Base-by-base conservation (phyloP, 345 rosid genomes). In the Excoecaria cochinchinensis region DNA sequence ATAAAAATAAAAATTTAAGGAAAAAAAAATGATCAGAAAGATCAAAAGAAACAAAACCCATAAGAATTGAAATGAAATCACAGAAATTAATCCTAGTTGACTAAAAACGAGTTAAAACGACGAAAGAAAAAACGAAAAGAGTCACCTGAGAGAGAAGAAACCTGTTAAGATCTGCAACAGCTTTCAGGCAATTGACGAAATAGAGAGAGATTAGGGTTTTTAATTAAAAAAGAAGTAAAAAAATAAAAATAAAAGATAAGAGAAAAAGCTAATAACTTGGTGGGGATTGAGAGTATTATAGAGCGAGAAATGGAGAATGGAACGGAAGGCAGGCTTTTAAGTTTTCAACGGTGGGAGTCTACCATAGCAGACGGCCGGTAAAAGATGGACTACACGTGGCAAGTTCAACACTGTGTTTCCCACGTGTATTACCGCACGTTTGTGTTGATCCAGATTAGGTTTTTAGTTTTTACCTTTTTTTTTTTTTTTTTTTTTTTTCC, bases 331-430 rank as follows among this genome's bases (percentile, higher is more conserved):
- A 50, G 82, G 53, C 8, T 83, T 79, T 80, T 82, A 84, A 80
- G 53, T 6, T 83, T 79, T 80, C 80, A 84, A 80, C 74, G 78
- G 76, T 71, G 75, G 86, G 87, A 73, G 4, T 60, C 66, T 67
- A 69, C 55, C 67, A 58, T 16, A 56, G 75, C 79, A 69, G 83
- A 50, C 76, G 84, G 73, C 70, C 67, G 22, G 69, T 47, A 31
- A 63, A 42, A 62, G 52, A 75, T 5, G 10, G 42, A 3, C 3
- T 67, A 77, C 86, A 81, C 84, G 81, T 82, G 85, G 79, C 46
- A 17, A 12, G 9, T 68, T 53, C 53, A 8, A 11, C 52, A 44
- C 16, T 8, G 22, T 55, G 10, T 19, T 36, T 19, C 6, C 59
- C 78, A 71, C 62, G 74, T 59, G 74, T 24, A 3, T 8, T 42